Conservation (phyloP, 228 moss, liverwort and hornwort genomes). For the Sphagnum fallax region DNA sequence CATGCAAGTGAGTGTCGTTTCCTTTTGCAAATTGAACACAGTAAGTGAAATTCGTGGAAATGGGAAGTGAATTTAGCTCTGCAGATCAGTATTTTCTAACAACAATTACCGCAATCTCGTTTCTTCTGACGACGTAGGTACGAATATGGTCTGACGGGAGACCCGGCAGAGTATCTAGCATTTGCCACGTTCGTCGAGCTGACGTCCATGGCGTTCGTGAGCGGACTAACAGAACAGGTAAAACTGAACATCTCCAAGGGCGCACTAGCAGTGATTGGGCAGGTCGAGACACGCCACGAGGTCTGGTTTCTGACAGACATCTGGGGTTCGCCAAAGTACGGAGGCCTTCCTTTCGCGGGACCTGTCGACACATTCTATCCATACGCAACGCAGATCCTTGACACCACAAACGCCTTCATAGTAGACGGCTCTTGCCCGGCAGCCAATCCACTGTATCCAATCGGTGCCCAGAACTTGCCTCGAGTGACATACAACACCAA, state of each 20-base stretch:
- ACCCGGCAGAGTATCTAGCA: background rate
- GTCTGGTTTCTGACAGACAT: slow-evolving; percentile 6
- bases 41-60: too few relatives aligned
- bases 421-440: slow-evolving; percentile 7
- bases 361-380: slow-evolving; percentile 7
- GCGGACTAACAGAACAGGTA: background rate
- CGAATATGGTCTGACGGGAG: background rate
- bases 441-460: slow-evolving; percentile 7
- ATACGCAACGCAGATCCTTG: slow-evolving; percentile 7
- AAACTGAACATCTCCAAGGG: slow-evolving; percentile 4
- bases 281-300: slow-evolving; percentile 1
- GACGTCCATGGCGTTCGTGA: slow-evolving; percentile 6
- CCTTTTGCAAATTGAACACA: too few relatives aligned
- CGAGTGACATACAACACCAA: background rate
- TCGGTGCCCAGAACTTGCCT: slow-evolving; percentile 4
- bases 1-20: background rate
- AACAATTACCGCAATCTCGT: too few relatives aligned
- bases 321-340: background rate
- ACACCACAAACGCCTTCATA: slow-evolving; percentile 8
- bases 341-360: slow-evolving; percentile 1
- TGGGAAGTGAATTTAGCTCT: too few relatives aligned
- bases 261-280: background rate
- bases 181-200: slow-evolving; percentile 1
- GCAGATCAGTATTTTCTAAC: too few relatives aligned
- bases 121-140: background rate